phyloP scores from a whole-genome alignment of 441 rosid species.

The Erodium moschatum region DNA sequence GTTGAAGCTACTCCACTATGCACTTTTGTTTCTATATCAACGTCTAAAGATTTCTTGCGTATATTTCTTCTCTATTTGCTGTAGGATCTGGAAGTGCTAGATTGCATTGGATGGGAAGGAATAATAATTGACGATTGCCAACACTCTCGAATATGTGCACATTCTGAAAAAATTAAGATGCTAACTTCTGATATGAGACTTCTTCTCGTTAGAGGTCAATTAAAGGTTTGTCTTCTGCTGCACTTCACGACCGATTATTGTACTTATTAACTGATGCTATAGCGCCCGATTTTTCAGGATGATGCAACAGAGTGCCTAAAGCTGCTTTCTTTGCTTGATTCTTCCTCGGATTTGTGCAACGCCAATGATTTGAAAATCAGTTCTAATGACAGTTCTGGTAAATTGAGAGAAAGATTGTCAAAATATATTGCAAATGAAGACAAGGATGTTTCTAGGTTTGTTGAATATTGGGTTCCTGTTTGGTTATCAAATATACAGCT shows the following conservation, averaged over 20 bases:
- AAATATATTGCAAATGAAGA: conserved; percentile 31
- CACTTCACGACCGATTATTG: conserved; percentile 7
- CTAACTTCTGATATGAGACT: conserved; percentile 36
- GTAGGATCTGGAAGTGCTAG: conserved; percentile 41
- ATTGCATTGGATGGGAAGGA: conserved; percentile 39
- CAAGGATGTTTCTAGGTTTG: conserved; percentile 47
- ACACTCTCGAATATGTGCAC: conserved; percentile 20
- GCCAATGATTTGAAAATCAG: conserved; percentile 19
- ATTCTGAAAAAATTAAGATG: conserved; percentile 33
- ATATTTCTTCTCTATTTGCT: conserved; percentile 15
- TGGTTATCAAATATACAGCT: conserved; percentile 71
- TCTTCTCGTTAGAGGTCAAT: conserved; percentile 42
- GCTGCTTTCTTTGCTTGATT: conserved; percentile 32
- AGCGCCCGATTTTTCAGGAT: conserved; percentile 34
- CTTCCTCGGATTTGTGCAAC: conserved; percentile 16
- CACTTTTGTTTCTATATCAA: not conserved
- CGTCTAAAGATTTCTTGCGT: not conserved
- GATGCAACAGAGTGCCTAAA: conserved; percentile 25
- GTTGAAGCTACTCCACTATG: not conserved
- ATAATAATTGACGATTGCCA: conserved; percentile 49
- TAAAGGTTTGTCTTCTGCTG: conserved; percentile 34
- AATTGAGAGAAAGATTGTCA: conserved; percentile 37
- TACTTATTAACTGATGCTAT: conserved; percentile 4
- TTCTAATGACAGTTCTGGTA: conserved; percentile 25
- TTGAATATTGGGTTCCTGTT: conserved; percentile 89